These are phyloP conservation scores for Diaporthe vaccinii DNA, from an alignment of 2,329 filamentous ascomycete species.

Conservation along the genomic window DNA sequence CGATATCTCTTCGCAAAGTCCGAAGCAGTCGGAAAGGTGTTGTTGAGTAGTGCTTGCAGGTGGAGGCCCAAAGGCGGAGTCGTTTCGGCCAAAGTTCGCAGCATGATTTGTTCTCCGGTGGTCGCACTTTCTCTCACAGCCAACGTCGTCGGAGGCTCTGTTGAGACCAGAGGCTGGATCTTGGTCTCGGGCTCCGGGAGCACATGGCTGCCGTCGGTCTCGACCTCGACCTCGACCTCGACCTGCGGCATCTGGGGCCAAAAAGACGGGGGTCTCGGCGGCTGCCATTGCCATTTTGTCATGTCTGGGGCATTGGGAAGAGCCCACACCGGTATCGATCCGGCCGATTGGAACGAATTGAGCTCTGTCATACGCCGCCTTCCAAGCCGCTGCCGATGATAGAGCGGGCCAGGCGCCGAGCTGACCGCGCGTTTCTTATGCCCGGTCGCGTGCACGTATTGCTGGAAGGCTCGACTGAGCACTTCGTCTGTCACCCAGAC, in stretches of 20 bases:
- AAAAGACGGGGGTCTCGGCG: constrained; percentile 52
- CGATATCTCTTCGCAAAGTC: constrained; percentile 14
- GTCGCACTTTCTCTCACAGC: background rate
- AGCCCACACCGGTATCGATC: constrained; percentile 60
- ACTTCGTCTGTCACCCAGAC: constrained; percentile 73
- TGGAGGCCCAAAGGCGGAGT: constrained; percentile 36
- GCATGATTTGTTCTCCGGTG: background rate
- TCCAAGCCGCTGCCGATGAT: constrained; percentile 65
- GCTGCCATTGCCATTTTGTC: constrained; percentile 65
- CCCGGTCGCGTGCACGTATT: constrained; percentile 55
- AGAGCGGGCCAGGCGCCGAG: constrained; percentile 67
- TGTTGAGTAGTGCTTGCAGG: constrained; percentile 44
- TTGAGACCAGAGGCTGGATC: background rate
- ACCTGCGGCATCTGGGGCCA: constrained; percentile 18
- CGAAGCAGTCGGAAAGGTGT: background rate
- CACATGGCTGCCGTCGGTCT: background rate
- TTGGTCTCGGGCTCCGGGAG: background rate
- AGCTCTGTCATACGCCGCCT: constrained; percentile 68
- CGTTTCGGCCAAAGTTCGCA: background rate
- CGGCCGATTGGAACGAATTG: constrained; percentile 55
- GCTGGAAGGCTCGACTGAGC: constrained; percentile 64
- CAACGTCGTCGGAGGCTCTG: background rate
- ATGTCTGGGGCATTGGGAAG: constrained; percentile 60
- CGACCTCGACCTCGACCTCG: background rate
- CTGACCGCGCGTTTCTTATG: constrained; percentile 48